Evolutionary conservation across 2,329 filamentous ascomycete species (phyloP).

Genomic region (Alternaria incomplexa): DNA sequence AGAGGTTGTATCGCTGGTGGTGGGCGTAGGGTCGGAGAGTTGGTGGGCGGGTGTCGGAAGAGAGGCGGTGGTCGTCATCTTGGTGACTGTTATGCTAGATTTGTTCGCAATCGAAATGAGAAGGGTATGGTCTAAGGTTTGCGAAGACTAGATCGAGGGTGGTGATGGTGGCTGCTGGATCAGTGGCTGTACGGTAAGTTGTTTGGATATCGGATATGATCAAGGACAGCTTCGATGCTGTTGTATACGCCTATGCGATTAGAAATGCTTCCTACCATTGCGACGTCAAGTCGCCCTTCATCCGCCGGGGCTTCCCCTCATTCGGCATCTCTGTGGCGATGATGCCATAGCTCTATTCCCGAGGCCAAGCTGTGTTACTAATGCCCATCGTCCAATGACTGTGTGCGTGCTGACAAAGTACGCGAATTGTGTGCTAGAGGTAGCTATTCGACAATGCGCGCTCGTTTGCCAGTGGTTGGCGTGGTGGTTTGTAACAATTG

Average conservation of each 20-base stretch:
- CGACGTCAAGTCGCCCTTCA: slow-evolving; percentile 13
- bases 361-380: slow-evolving; percentile 36
- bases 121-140: background rate
- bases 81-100: slow-evolving; percentile 18
- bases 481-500: slow-evolving; percentile 10
- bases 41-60: slow-evolving; percentile 53
- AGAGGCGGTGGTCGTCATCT: slow-evolving; percentile 52
- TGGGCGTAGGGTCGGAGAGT: slow-evolving; percentile 35
- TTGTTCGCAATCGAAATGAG: background rate
- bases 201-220: slow-evolving; percentile 12
- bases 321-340: slow-evolving; percentile 33
- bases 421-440: slow-evolving; percentile 29
- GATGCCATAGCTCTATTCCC: slow-evolving; percentile 43
- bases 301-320: slow-evolving; percentile 19
- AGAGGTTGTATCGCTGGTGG: slow-evolving; percentile 30
- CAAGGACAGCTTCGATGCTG: slow-evolving; percentile 2
- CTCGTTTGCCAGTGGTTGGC: background rate
- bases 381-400: slow-evolving; percentile 27
- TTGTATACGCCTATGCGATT: slow-evolving; percentile 37
- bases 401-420: slow-evolving; percentile 33
- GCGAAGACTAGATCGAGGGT: background rate
- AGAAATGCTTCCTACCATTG: slow-evolving; percentile 29
- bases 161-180: slow-evolving; percentile 4
- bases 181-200: slow-evolving; percentile 13
- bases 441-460: background rate